A percentile compares a stretch with the other conserved stretches of the same genome.
Evolutionary conservation across 1,284 basidiomycete genomes (phyloP).

Genomic region (Ceratobasidium theobromae): DNA sequence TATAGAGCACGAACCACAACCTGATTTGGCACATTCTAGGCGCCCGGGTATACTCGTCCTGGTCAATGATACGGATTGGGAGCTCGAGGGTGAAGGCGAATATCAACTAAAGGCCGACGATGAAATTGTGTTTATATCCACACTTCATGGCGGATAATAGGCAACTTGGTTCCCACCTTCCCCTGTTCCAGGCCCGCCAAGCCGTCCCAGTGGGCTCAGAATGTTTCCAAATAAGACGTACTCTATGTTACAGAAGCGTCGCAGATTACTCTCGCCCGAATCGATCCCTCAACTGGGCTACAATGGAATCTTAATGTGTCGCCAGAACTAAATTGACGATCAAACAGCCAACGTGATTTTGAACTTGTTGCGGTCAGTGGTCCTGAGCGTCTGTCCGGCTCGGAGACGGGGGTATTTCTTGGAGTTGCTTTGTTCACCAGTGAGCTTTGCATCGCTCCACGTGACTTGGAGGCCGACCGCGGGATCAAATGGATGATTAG

Average conservation of each 20-base stretch:
- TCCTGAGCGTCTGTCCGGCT: no score
- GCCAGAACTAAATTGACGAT: not conserved
- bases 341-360: no score
- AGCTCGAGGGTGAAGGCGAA: slow-evolving; percentile 91
- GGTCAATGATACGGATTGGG: slow-evolving; percentile 98
- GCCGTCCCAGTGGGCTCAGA: no score
- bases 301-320: not conserved
- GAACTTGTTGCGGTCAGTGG: no score
- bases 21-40: slow-evolving; percentile 48
- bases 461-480: slow-evolving; percentile 5
- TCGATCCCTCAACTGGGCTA: not conserved
- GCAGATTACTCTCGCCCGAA: not conserved
- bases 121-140: slow-evolving; percentile 95
- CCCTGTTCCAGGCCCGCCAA: not conserved
- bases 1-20: slow-evolving; percentile 47
- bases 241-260: no score
- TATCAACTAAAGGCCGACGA: slow-evolving; percentile 81
- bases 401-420: not conserved
- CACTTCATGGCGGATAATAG: slow-evolving; percentile 81
- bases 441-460: not conserved
- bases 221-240: no score
- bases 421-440: slow-evolving; percentile 1
- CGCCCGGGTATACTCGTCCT: slow-evolving; percentile 95
- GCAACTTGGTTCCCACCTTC: not conserved
- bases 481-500: no score